A percentile compares a stretch with the other conserved stretches of the same genome.
Conservation (phyloP, 352 stramenopile species). For the Phytopythium ostracodes region DNA sequence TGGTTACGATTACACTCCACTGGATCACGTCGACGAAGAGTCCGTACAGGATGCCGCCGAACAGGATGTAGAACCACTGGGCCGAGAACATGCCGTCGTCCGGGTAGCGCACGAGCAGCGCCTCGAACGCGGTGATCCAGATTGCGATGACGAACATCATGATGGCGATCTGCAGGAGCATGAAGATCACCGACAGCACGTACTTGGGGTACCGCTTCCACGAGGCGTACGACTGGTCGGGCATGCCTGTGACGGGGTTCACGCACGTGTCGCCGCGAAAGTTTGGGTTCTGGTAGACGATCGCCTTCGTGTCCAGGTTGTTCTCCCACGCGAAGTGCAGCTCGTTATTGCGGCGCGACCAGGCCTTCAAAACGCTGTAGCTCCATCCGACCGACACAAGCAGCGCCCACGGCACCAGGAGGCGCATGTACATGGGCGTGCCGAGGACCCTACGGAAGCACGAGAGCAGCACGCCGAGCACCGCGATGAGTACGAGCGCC, state of each 20-base stretch:
- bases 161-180: conserved; percentile 78
- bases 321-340: conserved; percentile 73
- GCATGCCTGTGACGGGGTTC: conserved; percentile 61
- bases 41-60: conserved; percentile 69
- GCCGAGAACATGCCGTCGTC: conserved; percentile 57
- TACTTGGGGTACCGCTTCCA: conserved; percentile 80
- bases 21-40: conserved; percentile 83
- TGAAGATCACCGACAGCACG: conserved; percentile 54
- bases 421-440: conserved; percentile 78
- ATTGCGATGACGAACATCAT: conserved; percentile 84
- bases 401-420: conserved; percentile 66
- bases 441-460: conserved; percentile 57
- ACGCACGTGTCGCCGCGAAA: conserved; percentile 53
- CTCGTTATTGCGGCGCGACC: conserved; percentile 69
- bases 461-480: conserved; percentile 66
- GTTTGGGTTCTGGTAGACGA: conserved; percentile 72
- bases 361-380: conserved; percentile 79
- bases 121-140: conserved; percentile 81
- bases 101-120: conserved; percentile 71
- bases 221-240: conserved; percentile 60
- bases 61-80: conserved; percentile 81
- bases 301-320: conserved; percentile 56
- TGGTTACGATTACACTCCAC: conserved; percentile 78
- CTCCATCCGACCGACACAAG: conserved; percentile 79
- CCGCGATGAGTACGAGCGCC: conserved; percentile 64